Conservation (phyloP, 495 filamentous ascomycete genomes). For the Aspergillus egyptiacus region DNA sequence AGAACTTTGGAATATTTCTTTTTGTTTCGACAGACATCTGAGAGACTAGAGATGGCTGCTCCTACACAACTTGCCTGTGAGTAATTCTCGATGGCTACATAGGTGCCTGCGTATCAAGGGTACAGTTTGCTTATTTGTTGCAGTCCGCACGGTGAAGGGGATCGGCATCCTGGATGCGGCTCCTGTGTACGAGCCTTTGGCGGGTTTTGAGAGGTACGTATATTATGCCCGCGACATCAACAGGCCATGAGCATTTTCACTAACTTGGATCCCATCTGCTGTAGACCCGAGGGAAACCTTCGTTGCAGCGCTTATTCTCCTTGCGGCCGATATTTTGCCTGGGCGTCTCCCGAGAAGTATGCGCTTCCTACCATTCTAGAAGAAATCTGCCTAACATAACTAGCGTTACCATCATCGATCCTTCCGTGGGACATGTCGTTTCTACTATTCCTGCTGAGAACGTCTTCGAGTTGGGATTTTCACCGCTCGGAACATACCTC, state of each 20-base stretch:
- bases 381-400: conserved; percentile 2
- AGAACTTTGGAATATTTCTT: conserved; percentile 6
- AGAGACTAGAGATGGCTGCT: conserved; percentile 59
- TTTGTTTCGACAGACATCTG: conserved; percentile 7
- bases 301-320: conserved; percentile 93
- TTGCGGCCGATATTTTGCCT: conserved; percentile 91
- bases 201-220: conserved; percentile 67
- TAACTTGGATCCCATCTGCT: conserved; percentile 19
- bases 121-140: conserved; percentile 19
- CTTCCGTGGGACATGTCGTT: conserved; percentile 70
- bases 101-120: neutral
- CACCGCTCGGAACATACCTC: conserved; percentile 81
- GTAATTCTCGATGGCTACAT: conserved; percentile 23
- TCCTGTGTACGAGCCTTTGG: conserved; percentile 77
- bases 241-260: neutral
- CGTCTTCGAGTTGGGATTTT: conserved; percentile 92
- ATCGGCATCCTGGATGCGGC: conserved; percentile 89
- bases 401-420: conserved; percentile 77
- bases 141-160: conserved; percentile 88
- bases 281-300: conserved; percentile 84
- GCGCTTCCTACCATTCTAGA: conserved; percentile 4
- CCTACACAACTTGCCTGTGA: conserved; percentile 84
- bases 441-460: conserved; percentile 68
- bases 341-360: conserved; percentile 79
- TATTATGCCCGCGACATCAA: neutral